Conservation (phyloP, 768 basidiomycete genomes). For the Sporobolomyces phaffii region DNA sequence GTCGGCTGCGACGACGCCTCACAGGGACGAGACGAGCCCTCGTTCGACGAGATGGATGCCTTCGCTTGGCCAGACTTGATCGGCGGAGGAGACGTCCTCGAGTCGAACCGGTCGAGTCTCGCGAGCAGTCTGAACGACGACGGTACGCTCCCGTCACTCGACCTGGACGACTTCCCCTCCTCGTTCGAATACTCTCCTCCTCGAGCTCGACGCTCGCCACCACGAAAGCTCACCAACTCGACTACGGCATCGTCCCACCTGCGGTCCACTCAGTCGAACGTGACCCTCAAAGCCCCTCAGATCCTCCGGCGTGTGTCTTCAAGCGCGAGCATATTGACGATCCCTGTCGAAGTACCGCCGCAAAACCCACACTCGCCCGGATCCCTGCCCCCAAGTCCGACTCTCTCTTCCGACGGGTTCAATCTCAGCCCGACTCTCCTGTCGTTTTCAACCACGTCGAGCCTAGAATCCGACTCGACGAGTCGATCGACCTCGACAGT, state of each 20-base stretch:
- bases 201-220: neutral
- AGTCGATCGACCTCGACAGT: neutral
- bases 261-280: constrained; percentile 3
- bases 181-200: constrained; percentile 1
- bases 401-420: neutral
- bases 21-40: neutral
- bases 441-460: neutral
- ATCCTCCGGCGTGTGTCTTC: neutral
- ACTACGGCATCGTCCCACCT: neutral
- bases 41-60: neutral
- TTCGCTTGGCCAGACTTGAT: neutral
- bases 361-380: neutral
- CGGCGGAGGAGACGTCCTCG: neutral
- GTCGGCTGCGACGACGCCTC: neutral
- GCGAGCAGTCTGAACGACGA: neutral
- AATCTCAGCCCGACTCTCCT: neutral
- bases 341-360: neutral
- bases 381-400: neutral
- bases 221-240: neutral
- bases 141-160: neutral
- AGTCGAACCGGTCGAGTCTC: constrained; percentile 1
- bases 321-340: neutral
- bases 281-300: constrained; percentile 9
- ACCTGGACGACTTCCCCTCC: constrained; percentile 1
- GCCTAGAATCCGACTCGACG: neutral